These are phyloP conservation scores for Naganishia sp. DNA, from an alignment of 1,284 basidiomycete genomes.

Conservation along the genomic window DNA sequence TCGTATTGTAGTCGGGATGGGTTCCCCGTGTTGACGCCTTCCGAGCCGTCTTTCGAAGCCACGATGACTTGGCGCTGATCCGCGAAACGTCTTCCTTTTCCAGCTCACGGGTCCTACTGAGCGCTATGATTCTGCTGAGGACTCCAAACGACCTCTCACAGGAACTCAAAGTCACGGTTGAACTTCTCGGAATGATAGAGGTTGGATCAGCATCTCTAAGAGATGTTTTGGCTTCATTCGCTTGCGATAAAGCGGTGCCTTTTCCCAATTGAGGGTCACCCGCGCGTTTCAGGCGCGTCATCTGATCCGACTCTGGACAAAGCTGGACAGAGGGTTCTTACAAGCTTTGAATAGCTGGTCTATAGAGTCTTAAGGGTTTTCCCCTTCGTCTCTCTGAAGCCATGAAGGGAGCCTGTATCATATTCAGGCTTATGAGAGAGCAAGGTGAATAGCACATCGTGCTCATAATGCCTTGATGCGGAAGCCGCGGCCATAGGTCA, in stretches of 20 bases:
- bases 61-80: conserved; percentile 2
- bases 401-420: neutral
- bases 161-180: too few species aligned
- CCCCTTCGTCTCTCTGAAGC: neutral
- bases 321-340: too few species aligned
- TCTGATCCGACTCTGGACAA: conserved; percentile 14
- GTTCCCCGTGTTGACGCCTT: neutral
- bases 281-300: conserved; percentile 18
- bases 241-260: conserved; percentile 5
- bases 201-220: neutral
- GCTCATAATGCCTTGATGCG: too few species aligned
- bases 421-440: neutral
- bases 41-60: neutral
- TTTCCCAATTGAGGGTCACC: neutral
- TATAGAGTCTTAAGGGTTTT: neutral
- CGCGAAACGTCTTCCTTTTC: conserved; percentile 4
- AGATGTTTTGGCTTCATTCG: conserved; percentile 20
- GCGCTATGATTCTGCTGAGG: neutral
- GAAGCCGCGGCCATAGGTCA: too few species aligned
- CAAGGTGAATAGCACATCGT: neutral
- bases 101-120: neutral
- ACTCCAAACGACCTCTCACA: too few species aligned
- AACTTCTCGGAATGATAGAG: neutral
- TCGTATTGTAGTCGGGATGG: neutral
- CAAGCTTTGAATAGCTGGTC: neutral